These are phyloP conservation scores for Auriscalpium orientale DNA, from an alignment of 768 basidiomycete species.

Conservation along the genomic window DNA sequence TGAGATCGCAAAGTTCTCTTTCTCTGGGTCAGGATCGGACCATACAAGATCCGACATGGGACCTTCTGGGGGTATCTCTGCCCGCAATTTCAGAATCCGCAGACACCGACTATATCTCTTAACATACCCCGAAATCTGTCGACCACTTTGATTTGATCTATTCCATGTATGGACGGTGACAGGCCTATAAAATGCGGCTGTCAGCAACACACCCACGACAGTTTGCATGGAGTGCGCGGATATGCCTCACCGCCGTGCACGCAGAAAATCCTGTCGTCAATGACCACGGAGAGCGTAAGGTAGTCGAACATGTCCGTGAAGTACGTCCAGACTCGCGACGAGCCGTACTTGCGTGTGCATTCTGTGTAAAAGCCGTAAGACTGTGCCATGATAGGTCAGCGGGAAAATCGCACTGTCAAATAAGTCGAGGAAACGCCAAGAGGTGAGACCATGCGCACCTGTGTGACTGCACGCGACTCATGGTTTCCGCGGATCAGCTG, in stretches of 20 bases:
- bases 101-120: not conserved
- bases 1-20: constrained; percentile 97
- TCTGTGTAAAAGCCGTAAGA: constrained; percentile 81
- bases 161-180: constrained; percentile 94
- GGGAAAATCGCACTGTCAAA: constrained; percentile 39
- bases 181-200: constrained; percentile 51
- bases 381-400: constrained; percentile 32
- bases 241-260: constrained; percentile 52
- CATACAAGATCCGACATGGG: constrained; percentile 99
- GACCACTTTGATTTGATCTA: constrained; percentile 98
- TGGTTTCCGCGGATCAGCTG: constrained; percentile 96
- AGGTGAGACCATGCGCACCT: not conserved
- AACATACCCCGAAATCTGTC: constrained; percentile 86
- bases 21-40: constrained; percentile 98
- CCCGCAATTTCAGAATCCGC: constrained; percentile 15
- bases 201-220: not conserved
- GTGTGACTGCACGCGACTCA: constrained; percentile 89
- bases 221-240: constrained; percentile 39
- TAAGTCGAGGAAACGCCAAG: constrained; percentile 29
- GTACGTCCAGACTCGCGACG: constrained; percentile 93
- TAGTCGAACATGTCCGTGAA: constrained; percentile 99
- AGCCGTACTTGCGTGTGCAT: constrained; percentile 93
- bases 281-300: constrained; percentile 90
- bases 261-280: constrained; percentile 97
- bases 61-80: constrained; percentile 97